Evolutionary conservation across 345 rosid genomes (phyloP).

Genomic region (Aquilaria sinensis): DNA sequence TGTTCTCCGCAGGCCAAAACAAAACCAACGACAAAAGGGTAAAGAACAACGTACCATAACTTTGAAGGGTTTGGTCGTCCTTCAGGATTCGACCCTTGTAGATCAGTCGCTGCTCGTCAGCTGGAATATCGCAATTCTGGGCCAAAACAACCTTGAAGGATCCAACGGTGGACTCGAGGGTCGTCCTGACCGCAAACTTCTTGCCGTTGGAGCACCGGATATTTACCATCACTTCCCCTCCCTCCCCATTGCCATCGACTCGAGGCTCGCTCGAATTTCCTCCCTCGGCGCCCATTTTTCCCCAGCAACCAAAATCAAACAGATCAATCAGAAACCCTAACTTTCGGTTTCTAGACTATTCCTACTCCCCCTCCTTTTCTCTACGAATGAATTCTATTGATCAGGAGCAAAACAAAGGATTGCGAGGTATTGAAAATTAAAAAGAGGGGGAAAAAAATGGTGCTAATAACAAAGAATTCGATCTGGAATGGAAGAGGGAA

Average conservation of each 20-base stretch:
- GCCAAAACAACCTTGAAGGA: constrained; percentile 53
- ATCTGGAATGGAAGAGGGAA: too few relatives aligned
- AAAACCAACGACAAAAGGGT: neutral
- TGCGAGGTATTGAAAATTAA: too few relatives aligned
- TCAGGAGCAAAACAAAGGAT: too few relatives aligned
- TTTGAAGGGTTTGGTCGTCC: constrained; percentile 66
- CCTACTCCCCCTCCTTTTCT: neutral
- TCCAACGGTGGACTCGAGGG: constrained; percentile 47
- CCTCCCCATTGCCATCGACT: constrained; percentile 26
- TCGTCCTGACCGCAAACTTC: constrained; percentile 46
- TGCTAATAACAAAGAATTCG: too few relatives aligned
- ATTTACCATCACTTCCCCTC: constrained; percentile 36
- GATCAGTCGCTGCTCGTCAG: constrained; percentile 76
- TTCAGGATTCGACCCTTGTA: constrained; percentile 83
- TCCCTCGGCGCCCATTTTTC: constrained; percentile 47
- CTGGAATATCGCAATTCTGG: constrained; percentile 62
- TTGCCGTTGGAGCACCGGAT: constrained; percentile 63
- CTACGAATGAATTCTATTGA: neutral
- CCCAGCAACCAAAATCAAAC: neutral
- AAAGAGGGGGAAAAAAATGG: too few relatives aligned
- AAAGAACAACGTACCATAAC: constrained; percentile 43
- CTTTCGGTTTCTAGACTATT: neutral
- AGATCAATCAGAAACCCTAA: constrained; percentile 18
- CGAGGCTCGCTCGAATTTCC: constrained; percentile 59
- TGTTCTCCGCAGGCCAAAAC: neutral